Conservation (phyloP, 1,284 basidiomycete species). For the Serendipita sp. region DNA sequence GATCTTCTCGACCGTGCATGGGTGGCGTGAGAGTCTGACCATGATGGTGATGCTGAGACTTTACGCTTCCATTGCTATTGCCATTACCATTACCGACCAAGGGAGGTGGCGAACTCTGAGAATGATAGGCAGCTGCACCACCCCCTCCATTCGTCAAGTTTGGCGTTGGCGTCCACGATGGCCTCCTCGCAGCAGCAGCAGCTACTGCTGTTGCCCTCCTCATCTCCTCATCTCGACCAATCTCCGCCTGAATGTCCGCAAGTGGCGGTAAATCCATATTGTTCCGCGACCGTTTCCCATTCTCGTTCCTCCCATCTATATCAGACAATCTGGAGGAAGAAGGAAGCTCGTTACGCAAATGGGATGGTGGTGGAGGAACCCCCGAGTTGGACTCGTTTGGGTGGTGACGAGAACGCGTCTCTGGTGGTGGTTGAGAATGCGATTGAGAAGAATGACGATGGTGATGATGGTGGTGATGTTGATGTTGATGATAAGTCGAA, state of each 20-base stretch:
- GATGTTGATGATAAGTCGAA: neutral
- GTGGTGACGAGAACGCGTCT: neutral
- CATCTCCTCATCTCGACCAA: neutral
- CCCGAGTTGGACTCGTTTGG: neutral
- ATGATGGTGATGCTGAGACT: neutral
- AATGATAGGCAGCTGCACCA: neutral
- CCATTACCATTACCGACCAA: neutral
- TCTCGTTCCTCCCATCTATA: neutral
- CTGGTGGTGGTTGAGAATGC: neutral
- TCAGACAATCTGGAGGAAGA: neutral
- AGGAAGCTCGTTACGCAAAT: neutral
- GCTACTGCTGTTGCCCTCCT: neutral
- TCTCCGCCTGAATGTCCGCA: neutral
- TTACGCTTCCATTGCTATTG: neutral
- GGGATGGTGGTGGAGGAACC: neutral
- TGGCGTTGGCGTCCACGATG: neutral
- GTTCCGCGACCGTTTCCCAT: neutral
- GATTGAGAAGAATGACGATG: neutral
- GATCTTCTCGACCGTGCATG: neutral
- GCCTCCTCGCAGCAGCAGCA: neutral
- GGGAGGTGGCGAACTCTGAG: neutral
- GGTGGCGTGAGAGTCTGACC: neutral
- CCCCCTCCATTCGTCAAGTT: neutral
- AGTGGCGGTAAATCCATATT: neutral
- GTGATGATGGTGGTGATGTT: neutral